Evolutionary conservation across 495 filamentous ascomycete species (phyloP).

Genomic region (Lepraria neglecta): DNA sequence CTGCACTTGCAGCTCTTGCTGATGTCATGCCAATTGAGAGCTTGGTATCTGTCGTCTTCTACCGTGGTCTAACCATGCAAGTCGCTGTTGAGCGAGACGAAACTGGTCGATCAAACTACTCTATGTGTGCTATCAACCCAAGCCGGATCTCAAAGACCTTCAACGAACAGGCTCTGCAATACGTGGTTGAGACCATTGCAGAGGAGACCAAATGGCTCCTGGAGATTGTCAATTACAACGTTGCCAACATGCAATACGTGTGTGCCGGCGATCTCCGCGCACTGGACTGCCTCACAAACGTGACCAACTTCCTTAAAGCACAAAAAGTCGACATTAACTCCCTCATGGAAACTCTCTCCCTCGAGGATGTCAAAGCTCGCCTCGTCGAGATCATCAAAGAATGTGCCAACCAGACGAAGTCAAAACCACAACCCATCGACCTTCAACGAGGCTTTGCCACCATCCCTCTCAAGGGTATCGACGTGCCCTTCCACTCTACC

Average conservation of each 20-base stretch:
- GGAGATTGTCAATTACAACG: conserved; percentile 99
- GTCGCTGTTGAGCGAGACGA: conserved; percentile 97
- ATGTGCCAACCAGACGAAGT: conserved; percentile 75
- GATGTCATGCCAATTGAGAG: conserved; percentile 99
- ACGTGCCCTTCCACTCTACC: conserved; percentile 97
- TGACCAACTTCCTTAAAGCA: conserved; percentile 88
- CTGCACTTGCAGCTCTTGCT: conserved; percentile 87
- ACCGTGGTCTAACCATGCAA: conserved; percentile 98
- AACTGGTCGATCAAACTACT: conserved; percentile 88
- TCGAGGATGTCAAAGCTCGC: conserved; percentile 76
- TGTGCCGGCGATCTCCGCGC: conserved; percentile 95
- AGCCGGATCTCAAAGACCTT: conserved; percentile 96
- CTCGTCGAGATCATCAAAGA: conserved; percentile 79
- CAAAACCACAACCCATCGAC: conserved; percentile 79
- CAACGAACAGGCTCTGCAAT: conserved; percentile 92
- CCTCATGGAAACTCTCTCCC: conserved; percentile 74
- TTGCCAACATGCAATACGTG: conserved; percentile 97
- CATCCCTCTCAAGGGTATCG: conserved; percentile 92
- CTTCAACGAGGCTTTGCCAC: conserved; percentile 94
- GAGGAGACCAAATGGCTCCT: conserved; percentile 91
- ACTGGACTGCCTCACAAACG: conserved; percentile 84
- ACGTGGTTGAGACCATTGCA: conserved; percentile 85
- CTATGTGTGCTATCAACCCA: conserved; percentile 98
- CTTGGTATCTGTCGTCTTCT: conserved; percentile 97
- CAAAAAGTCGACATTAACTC: conserved; percentile 95